Conservation (phyloP, 169 alveolate species). For the Plasmodium vivax region DNA sequence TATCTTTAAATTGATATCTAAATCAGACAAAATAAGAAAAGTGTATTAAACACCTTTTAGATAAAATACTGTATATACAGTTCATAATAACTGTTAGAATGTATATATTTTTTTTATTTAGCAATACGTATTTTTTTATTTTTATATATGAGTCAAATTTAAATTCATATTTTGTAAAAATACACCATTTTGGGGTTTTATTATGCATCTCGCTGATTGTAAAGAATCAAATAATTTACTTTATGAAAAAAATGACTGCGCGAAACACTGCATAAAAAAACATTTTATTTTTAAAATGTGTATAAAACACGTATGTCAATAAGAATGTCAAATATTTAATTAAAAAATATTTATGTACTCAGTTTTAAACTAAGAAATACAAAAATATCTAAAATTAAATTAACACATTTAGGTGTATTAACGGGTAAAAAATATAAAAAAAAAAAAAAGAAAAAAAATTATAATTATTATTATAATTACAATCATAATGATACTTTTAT, state of each 20-base stretch:
- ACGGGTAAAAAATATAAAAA: not conserved
- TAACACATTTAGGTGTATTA: not conserved
- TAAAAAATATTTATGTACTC: not conserved
- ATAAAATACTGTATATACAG: not conserved
- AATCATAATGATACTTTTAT: not conserved
- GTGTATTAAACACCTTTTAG: not conserved
- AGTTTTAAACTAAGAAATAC: not conserved
- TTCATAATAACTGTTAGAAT: not conserved
- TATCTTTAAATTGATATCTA: not conserved
- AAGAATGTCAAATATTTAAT: not conserved
- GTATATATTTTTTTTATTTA: not conserved
- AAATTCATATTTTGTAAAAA: not conserved
- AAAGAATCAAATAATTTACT: not conserved
- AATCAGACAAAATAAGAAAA: not conserved
- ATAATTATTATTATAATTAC: too few relatives aligned
- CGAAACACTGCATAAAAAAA: not conserved
- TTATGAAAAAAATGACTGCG: not conserved
- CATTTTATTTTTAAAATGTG: not conserved
- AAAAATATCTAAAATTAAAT: not conserved
- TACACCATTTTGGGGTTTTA: not conserved
- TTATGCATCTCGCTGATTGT: not conserved
- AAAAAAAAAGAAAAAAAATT: not conserved
- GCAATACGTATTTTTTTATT: too few relatives aligned
- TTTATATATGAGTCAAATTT: not conserved
- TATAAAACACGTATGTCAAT: not conserved